Evolutionary conservation across 148 eudicot genomes (phyloP).

Genomic region (Spergularia marina): DNA sequence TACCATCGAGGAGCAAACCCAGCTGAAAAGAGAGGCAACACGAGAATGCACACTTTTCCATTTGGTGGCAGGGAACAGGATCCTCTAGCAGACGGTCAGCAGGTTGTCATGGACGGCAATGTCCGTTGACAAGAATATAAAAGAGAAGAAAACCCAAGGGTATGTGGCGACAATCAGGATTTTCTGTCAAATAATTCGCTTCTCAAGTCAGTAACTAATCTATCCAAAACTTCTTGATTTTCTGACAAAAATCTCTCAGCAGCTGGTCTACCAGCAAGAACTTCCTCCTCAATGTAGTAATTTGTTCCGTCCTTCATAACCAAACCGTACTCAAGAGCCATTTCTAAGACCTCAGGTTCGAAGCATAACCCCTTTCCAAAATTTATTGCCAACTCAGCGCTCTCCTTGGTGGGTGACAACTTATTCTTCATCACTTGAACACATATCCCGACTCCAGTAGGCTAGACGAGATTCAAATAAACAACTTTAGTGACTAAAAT

Average conservation of each 20-base stretch:
- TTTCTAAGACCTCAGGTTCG: slow-evolving; percentile 71
- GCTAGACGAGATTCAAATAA: slow-evolving; percentile 32
- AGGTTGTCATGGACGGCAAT: too few relatives aligned
- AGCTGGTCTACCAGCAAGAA: slow-evolving; percentile 39
- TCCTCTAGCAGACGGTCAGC: too few relatives aligned
- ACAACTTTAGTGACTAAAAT: slow-evolving; percentile 3
- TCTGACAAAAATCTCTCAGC: slow-evolving; percentile 60
- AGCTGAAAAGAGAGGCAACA: neutral
- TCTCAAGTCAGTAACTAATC: slow-evolving; percentile 57
- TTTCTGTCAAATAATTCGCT: slow-evolving; percentile 45
- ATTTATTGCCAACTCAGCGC: slow-evolving; percentile 60
- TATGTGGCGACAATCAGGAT: slow-evolving; percentile 4
- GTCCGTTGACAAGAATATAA: neutral
- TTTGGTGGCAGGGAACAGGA: too few relatives aligned
- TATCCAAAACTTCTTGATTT: slow-evolving; percentile 45
- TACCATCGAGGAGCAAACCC: neutral
- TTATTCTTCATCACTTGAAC: slow-evolving; percentile 88
- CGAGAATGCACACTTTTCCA: too few relatives aligned
- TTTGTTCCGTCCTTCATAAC: slow-evolving; percentile 51
- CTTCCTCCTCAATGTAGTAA: slow-evolving; percentile 53
- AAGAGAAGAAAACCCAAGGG: neutral
- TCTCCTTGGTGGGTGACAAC: slow-evolving; percentile 67
- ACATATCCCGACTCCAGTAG: slow-evolving; percentile 68
- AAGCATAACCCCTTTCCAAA: slow-evolving; percentile 79
- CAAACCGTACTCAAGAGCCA: slow-evolving; percentile 79